These are phyloP conservation scores for Oropetium thomaeum DNA, from an alignment of 176 grass and related monocot species.

Conservation along the genomic window DNA sequence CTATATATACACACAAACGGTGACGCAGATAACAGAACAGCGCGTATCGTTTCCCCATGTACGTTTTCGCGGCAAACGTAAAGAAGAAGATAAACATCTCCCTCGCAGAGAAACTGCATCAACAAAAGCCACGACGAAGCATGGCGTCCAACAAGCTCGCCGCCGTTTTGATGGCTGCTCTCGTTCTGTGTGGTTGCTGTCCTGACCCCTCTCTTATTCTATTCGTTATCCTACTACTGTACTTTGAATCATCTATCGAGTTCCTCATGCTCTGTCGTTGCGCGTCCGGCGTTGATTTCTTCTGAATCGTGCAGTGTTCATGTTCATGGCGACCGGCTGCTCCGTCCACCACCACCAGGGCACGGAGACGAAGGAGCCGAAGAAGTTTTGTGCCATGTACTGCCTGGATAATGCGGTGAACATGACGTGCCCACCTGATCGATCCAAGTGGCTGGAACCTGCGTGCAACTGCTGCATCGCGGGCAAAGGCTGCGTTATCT, in stretches of 20 bases:
- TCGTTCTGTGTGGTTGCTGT: conserved; percentile 21
- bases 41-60: no score
- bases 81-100: not conserved
- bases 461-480: conserved; percentile 56
- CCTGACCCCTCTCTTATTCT: not conserved
- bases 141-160: not conserved
- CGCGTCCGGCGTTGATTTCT: not conserved
- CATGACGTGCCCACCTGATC: conserved; percentile 46
- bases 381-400: conserved; percentile 11
- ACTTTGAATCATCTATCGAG: not conserved
- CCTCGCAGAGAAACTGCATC: not conserved
- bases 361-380: not conserved
- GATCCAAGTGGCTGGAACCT: conserved; percentile 1
- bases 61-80: no score
- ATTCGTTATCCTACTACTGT: not conserved
- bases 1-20: no score
- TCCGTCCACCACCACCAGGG: not conserved
- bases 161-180: not conserved
- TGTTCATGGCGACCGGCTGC: not conserved
- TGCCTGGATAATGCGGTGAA: conserved; percentile 15
- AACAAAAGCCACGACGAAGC: not conserved
- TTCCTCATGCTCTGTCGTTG: not conserved
- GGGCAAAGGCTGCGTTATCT: conserved; percentile 32
- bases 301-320: not conserved
- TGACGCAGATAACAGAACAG: no score